phyloP scores from a whole-genome alignment of 2,329 filamentous ascomycete genomes.

The Rasamsonia emersonii region DNA sequence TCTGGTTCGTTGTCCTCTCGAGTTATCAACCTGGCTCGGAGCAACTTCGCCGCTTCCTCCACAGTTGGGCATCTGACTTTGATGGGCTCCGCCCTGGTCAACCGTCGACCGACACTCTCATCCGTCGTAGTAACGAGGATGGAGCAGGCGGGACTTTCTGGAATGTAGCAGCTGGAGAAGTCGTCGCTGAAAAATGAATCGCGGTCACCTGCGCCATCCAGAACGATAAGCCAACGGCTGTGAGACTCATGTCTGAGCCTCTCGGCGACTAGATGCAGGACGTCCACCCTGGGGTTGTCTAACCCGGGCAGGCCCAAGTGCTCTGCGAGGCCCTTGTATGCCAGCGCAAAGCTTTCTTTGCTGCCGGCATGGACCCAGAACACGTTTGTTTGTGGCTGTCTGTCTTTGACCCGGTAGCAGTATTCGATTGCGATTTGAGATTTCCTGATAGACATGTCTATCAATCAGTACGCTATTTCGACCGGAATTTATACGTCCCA shows the following conservation, averaged over 20 bases:
- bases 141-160: neutral
- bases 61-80: neutral
- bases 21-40: too few relatives aligned
- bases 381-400: neutral
- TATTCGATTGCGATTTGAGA: constrained; percentile 1
- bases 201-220: neutral
- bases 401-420: neutral
- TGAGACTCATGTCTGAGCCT: too few relatives aligned
- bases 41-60: neutral
- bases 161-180: neutral
- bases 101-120: neutral
- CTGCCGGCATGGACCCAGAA: neutral
- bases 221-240: too few relatives aligned
- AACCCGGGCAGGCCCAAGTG: neutral
- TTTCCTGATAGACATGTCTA: too few relatives aligned
- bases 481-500: too few relatives aligned
- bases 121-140: too few relatives aligned
- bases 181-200: neutral
- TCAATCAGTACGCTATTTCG: too few relatives aligned
- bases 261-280: too few relatives aligned
- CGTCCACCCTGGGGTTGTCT: neutral
- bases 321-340: neutral
- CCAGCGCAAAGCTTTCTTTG: neutral
- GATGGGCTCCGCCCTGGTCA: neutral
- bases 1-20: too few relatives aligned